Percentiles rank a stretch among this genome's conserved stretches.
phyloP scores from a whole-genome alignment of 495 filamentous ascomycete species.

The Margaritispora aquatica region DNA sequence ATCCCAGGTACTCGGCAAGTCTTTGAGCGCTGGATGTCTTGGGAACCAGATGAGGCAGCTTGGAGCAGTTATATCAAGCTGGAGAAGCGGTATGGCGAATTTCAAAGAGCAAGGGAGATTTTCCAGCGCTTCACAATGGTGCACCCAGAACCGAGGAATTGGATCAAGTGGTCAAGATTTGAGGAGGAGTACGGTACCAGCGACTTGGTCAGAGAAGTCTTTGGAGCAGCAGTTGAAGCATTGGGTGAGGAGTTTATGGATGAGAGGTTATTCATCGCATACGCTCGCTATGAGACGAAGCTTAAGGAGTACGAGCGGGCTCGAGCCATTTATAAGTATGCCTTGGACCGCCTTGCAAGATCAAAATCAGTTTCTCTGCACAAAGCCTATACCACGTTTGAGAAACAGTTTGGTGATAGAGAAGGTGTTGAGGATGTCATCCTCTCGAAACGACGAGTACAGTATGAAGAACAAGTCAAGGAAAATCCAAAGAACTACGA shows the following conservation, averaged over 20 bases:
- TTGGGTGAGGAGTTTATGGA: constrained; percentile 96
- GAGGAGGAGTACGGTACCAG: constrained; percentile 92
- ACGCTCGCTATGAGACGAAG: constrained; percentile 87
- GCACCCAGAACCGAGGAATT: constrained; percentile 91
- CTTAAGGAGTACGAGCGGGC: constrained; percentile 93
- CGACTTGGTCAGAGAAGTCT: constrained; percentile 89
- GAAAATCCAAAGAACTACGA: constrained; percentile 95
- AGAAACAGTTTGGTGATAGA: constrained; percentile 93
- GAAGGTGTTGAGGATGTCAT: constrained; percentile 96
- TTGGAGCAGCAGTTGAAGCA: constrained; percentile 80
- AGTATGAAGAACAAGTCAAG: constrained; percentile 89
- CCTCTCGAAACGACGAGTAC: constrained; percentile 84
- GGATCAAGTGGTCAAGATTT: constrained; percentile 98
- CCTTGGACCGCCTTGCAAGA: constrained; percentile 82
- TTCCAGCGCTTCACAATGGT: constrained; percentile 90
- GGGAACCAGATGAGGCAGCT: constrained; percentile 93
- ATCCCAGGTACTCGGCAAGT: constrained; percentile 89
- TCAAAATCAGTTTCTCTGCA: constrained; percentile 81
- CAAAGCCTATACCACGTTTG: constrained; percentile 91
- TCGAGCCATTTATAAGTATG: constrained; percentile 95
- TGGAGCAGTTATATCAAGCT: constrained; percentile 96
- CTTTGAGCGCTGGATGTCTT: constrained; percentile 97
- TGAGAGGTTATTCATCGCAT: constrained; percentile 88
- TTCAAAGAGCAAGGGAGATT: constrained; percentile 73
- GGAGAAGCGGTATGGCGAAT: constrained; percentile 92